Conservation (phyloP, 257 asterid species). For the Plantago ovata region DNA sequence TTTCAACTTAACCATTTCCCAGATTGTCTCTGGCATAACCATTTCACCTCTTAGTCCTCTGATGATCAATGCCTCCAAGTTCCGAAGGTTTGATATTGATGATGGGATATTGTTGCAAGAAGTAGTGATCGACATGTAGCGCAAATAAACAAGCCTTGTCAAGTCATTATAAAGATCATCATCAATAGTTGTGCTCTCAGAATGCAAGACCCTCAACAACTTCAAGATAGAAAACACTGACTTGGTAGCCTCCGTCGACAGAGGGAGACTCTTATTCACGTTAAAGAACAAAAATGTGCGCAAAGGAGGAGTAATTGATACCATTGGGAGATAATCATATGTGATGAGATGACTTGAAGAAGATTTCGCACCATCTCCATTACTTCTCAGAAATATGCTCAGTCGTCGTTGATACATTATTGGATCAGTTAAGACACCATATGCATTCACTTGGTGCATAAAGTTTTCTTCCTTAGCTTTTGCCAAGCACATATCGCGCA, state of each 20-base stretch:
- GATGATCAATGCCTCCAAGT: constrained; percentile 6
- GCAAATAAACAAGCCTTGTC: neutral
- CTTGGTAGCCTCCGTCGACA: too few relatives aligned
- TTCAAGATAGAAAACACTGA: neutral
- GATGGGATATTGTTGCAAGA: neutral
- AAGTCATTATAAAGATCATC: neutral
- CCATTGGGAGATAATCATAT: neutral
- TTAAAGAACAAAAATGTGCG: neutral
- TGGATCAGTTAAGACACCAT: constrained; percentile 6
- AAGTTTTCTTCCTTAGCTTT: constrained; percentile 1
- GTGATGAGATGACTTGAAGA: neutral
- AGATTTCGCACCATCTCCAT: neutral
- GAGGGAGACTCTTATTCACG: neutral
- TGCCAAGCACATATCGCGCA: neutral
- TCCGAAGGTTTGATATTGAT: neutral
- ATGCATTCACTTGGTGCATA: neutral
- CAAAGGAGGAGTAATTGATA: constrained; percentile 1
- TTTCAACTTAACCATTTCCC: constrained; percentile 3
- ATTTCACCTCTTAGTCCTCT: neutral
- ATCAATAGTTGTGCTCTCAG: neutral
- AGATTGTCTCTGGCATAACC: neutral
- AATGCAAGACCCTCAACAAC: neutral
- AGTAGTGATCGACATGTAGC: neutral
- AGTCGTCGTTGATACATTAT: neutral
- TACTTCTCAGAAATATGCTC: neutral